phyloP scores from a whole-genome alignment of 768 basidiomycete genomes.

The Russula brevipes region DNA sequence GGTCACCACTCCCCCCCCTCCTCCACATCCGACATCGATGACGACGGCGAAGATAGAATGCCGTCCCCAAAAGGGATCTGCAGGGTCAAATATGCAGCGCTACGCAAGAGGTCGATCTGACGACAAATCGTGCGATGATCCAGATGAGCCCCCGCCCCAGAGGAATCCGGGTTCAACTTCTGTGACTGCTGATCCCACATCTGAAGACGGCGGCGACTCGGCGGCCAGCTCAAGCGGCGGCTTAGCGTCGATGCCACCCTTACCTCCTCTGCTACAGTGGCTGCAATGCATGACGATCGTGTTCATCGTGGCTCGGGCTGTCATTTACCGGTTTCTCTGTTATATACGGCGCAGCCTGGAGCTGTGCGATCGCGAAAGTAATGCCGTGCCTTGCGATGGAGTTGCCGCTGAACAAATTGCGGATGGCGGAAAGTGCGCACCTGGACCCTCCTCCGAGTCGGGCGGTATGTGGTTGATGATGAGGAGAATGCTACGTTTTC shows the following conservation, averaged over 20 bases:
- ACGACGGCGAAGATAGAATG: background rate
- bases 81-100: background rate
- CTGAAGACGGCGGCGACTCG: too few relatives aligned
- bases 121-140: background rate
- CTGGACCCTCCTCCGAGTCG: too few relatives aligned
- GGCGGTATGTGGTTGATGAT: too few relatives aligned
- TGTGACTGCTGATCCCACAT: background rate
- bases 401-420: too few relatives aligned
- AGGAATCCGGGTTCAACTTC: background rate
- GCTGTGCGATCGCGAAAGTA: background rate
- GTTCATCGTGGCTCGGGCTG: too few relatives aligned
- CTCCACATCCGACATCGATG: background rate
- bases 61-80: background rate
- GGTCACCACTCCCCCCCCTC: background rate
- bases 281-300: background rate
- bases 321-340: background rate
- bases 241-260: background rate
- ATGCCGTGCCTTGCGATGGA: too few relatives aligned
- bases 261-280: background rate
- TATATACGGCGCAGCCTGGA: background rate
- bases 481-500: too few relatives aligned
- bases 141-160: background rate
- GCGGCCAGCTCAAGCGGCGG: background rate
- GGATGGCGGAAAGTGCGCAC: too few relatives aligned
- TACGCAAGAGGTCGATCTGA: background rate